These are phyloP conservation scores for Aspergillus cejpii DNA, from an alignment of 2,329 filamentous ascomycete genomes.

Conservation along the genomic window DNA sequence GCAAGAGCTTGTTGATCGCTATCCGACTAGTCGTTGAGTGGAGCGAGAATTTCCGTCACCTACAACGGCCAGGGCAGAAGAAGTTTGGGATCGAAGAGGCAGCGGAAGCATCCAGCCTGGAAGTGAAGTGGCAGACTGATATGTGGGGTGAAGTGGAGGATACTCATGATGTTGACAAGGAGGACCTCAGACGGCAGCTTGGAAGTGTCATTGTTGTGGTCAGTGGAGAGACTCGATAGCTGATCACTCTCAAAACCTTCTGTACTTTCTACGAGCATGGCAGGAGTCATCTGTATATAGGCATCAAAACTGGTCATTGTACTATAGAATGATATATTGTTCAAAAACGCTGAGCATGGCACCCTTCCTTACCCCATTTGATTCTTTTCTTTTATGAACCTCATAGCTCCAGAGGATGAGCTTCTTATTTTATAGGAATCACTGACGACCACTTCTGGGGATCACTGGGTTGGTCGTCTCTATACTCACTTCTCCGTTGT, in stretches of 20 bases:
- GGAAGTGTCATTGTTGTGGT: conserved; percentile 81
- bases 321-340: no score
- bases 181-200: conserved; percentile 79
- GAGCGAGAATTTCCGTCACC: conserved; percentile 63
- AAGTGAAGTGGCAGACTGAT: conserved; percentile 82
- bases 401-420: no score
- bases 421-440: no score
- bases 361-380: background rate
- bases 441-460: no score
- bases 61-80: conserved; percentile 36
- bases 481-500: background rate
- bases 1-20: conserved; percentile 77
- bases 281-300: background rate
- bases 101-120: conserved; percentile 66
- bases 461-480: background rate
- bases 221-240: conserved; percentile 46
- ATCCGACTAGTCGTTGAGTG: conserved; percentile 76
- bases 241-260: background rate
- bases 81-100: conserved; percentile 78
- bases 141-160: conserved; percentile 98
- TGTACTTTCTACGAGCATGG: background rate
- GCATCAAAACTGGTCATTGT: no score
- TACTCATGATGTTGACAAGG: conserved; percentile 91
- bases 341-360: no score
- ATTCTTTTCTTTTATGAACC: no score